Evolutionary conservation across 371 early-diverging fungal species (phyloP), one percentile per base, ranked within the genome.

Genomic region (Dinochytrium kinnereticum): DNA sequence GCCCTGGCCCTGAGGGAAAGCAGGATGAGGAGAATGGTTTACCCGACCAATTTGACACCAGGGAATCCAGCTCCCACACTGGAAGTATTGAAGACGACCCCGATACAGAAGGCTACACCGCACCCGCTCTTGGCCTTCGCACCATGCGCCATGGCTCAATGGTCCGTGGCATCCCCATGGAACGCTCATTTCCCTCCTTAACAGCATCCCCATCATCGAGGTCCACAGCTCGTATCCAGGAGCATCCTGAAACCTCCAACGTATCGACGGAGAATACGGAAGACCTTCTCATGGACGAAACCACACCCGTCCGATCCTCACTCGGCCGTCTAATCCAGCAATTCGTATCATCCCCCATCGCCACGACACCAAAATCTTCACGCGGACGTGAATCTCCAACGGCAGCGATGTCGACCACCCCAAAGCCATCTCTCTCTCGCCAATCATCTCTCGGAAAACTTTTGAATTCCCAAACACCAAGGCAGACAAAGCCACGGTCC

Each of bases 1-100:
- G n/a, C n/a, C n/a, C n/a, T n/a, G n/a, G n/a, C n/a, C n/a, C n/a
- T n/a, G n/a, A n/a, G n/a, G n/a, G n/a, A n/a, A n/a, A n/a, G n/a
- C n/a, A n/a, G n/a, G n/a, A n/a, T n/a, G 44, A 44, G 19, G 44
- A 44, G 19, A 19, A 19, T 13, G 7, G 13, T 44, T 13, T 13
- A 19, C 7, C 19, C 13, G 13, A 44, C 19, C 44, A 7, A 13
- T 13, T 19, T 13, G 44, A 44, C 7, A 19, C 19, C 44, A 19
- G 13, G 7, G 44, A 44, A 44, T 44, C 44, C 44, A 13, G 13
- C 19, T 44, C 44, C 13, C 44, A 44, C 24, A 26, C 55, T 21
- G 55, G 55, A 53, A 53, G n/a, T 53, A 24, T 26, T 5, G 55
- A 53, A 53, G 55, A 53, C 26, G 55, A 53, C 26, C 55, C 13